Conservation (phyloP, 805 yeast species). For the Ogataea naganishii region DNA sequence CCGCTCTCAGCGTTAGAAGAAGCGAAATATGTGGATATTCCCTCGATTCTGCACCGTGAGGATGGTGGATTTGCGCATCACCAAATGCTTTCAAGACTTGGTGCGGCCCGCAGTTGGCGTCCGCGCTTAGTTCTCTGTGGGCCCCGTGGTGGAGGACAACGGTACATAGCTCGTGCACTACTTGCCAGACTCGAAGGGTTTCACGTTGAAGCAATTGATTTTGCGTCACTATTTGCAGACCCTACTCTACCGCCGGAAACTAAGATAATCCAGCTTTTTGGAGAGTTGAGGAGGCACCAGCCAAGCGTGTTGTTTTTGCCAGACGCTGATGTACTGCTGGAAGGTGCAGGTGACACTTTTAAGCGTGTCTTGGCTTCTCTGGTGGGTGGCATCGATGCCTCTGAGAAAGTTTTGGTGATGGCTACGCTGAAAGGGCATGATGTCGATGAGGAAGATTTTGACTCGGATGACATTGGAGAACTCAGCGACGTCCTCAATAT, state of each 20-base stretch:
- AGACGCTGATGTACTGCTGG: slow-evolving; percentile 68
- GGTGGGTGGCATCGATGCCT: slow-evolving; percentile 57
- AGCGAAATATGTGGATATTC: slow-evolving; percentile 53
- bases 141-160: slow-evolving; percentile 74
- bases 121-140: slow-evolving; percentile 80
- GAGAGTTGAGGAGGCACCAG: slow-evolving; percentile 82
- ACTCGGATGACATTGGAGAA: slow-evolving; percentile 35
- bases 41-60: slow-evolving; percentile 32
- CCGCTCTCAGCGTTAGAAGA: slow-evolving; percentile 57
- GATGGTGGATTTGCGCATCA: slow-evolving; percentile 67
- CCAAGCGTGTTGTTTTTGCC: slow-evolving; percentile 85
- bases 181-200: slow-evolving; percentile 80
- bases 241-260: slow-evolving; percentile 77
- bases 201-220: slow-evolving; percentile 78
- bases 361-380: slow-evolving; percentile 64
- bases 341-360: slow-evolving; percentile 59
- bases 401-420: slow-evolving; percentile 65
- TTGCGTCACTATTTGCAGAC: slow-evolving; percentile 70
- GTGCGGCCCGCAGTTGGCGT: slow-evolving; percentile 54
- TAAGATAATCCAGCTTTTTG: slow-evolving; percentile 69
- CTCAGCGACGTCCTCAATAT: slow-evolving; percentile 51
- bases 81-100: slow-evolving; percentile 38
- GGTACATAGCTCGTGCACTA: slow-evolving; percentile 74
- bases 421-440: slow-evolving; percentile 50
- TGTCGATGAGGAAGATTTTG: slow-evolving; percentile 13